Conservation (phyloP, 163 green algal species). For the Scenedesmus sp. region DNA sequence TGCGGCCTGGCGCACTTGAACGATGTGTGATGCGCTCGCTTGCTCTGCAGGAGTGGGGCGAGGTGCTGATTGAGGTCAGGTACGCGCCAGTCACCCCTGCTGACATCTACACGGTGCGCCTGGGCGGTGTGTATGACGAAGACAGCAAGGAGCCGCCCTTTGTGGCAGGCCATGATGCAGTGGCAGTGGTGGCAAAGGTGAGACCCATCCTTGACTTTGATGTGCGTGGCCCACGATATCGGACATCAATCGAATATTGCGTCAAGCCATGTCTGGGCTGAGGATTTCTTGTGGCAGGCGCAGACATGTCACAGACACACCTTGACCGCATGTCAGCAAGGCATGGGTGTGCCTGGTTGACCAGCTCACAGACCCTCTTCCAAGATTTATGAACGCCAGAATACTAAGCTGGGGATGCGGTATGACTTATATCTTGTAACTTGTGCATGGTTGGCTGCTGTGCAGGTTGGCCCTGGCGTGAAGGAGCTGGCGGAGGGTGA, state of each 20-base stretch:
- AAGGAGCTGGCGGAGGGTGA: constrained; percentile 85
- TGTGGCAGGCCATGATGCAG: constrained; percentile 82
- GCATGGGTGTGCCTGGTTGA: too few relatives aligned
- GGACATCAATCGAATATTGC: neutral
- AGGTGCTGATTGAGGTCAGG: constrained; percentile 65
- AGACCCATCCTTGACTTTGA: neutral
- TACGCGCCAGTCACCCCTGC: constrained; percentile 55
- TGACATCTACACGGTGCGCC: constrained; percentile 82
- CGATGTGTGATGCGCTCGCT: too few relatives aligned
- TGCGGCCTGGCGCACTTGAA: too few relatives aligned
- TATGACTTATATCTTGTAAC: too few relatives aligned
- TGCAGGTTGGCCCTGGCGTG: constrained; percentile 87
- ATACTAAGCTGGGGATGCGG: too few relatives aligned
- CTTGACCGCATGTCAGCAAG: too few relatives aligned
- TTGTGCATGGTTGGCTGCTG: too few relatives aligned
- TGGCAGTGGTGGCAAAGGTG: constrained; percentile 86
- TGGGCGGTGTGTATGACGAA: constrained; percentile 77
- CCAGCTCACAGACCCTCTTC: too few relatives aligned
- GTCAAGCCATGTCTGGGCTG: neutral
- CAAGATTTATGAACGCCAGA: too few relatives aligned
- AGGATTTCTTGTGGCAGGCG: neutral
- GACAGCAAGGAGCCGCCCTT: constrained; percentile 71
- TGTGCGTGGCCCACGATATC: neutral
- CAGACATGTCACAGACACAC: neutral
- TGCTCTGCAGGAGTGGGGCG: constrained; percentile 57